Percentiles rank a stretch among this genome's conserved stretches.
Conservation (phyloP, 352 stramenopile genomes). For the Phytophthora syringae region DNA sequence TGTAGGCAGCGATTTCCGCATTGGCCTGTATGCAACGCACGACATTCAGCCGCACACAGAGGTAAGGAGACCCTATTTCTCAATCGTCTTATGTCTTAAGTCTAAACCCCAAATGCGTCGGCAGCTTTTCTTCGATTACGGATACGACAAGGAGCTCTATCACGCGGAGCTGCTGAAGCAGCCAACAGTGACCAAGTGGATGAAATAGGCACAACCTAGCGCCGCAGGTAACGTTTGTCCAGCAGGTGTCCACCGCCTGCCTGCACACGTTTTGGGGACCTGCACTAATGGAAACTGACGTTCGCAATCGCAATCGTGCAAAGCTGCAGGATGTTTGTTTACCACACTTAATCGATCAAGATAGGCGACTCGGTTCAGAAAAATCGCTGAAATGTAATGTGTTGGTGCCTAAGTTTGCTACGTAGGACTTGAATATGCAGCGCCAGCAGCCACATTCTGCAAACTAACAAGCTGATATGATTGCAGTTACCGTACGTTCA, state of each 20-base stretch:
- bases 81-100: neutral
- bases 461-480: constrained; percentile 2
- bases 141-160: constrained; percentile 77
- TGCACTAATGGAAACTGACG: neutral
- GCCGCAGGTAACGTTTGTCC: neutral
- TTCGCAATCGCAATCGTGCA: constrained; percentile 2
- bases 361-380: neutral
- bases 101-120: neutral
- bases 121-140: constrained; percentile 91
- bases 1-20: constrained; percentile 92
- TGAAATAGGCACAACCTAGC: constrained; percentile 40
- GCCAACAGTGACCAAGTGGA: constrained; percentile 70
- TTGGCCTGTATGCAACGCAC: constrained; percentile 92
- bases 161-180: constrained; percentile 66
- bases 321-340: neutral
- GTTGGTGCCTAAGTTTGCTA: too few species aligned
- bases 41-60: constrained; percentile 91
- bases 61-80: constrained; percentile 39
- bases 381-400: neutral
- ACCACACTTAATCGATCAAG: neutral
- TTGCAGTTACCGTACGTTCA: too few species aligned
- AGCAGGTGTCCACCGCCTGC: neutral
- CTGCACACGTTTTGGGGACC: neutral
- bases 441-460: neutral
- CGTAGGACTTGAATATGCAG: too few species aligned